Base-by-base conservation (phyloP, 345 rosid genomes). In the Acer saccharum region DNA sequence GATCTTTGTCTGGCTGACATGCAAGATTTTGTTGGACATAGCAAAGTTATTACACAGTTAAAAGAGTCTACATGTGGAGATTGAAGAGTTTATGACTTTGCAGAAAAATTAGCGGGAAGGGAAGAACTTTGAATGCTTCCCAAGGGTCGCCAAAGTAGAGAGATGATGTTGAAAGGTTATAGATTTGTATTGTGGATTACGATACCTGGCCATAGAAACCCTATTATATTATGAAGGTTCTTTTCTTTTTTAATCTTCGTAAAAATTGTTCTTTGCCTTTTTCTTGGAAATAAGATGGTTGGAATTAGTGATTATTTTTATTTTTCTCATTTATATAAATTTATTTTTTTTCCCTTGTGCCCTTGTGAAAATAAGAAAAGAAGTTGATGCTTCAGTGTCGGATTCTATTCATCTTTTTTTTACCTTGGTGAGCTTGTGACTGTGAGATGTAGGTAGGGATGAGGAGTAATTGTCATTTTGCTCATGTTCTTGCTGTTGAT, bases 91-190 rank as follows among this genome's bases (percentile, higher is more conserved):
- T 65, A 78, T 39, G 67, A 74, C 61, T 61, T 27, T 23, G 60
- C 25, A 76, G 71, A 76, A 72, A 77, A 75, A 67, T 43, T 75
- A 17, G 48, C 48, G 43, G 60, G 63, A 68, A 71, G 65, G 60
- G 58, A 68, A 68, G 65, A 39, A 39, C 50, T 41, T 50, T 64
- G 68, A 46, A 27, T 75, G 58, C 50, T 50, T 32, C 68, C 25
- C 27, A 60, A 73, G 77, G 70, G 63, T 60, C 58, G 57, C 68
- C 67, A 63, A 52, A 70, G 50, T 82, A 80, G 81, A 54, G 62
- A 60, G 76, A 82, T 81, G 84, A 79, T 80, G 83, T 67, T 71
- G 78, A 83, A 85, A 83, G 79, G 76, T 76, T 83, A 87, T 86
- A 83, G 84, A 81, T 83, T 79, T 79, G 80, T 76, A 81, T 73